phyloP scores from a whole-genome alignment of 345 rosid species.

The Psidium friedrichsthalianum region DNA sequence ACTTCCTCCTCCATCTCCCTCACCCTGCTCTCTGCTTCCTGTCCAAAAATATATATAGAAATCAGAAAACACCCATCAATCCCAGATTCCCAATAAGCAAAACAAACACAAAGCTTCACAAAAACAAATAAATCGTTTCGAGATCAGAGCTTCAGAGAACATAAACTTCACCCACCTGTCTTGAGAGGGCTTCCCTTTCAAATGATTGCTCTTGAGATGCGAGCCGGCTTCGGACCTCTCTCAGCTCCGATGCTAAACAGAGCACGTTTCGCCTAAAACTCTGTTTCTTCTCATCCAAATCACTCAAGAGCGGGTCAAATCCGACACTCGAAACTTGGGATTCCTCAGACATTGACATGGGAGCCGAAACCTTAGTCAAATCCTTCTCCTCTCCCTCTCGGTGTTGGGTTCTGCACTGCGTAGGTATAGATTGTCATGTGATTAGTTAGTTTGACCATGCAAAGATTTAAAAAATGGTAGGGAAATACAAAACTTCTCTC shows the following conservation, averaged over 20 bases:
- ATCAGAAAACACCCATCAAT: slow-evolving; percentile 18
- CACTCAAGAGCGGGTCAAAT: slow-evolving; percentile 75
- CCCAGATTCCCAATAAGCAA: neutral
- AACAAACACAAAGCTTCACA: neutral
- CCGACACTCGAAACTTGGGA: slow-evolving; percentile 19
- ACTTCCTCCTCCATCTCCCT: slow-evolving; percentile 57
- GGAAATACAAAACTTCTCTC: neutral
- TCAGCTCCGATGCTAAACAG: slow-evolving; percentile 78
- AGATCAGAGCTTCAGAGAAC: neutral
- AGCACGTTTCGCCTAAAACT: slow-evolving; percentile 73
- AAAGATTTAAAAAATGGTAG: neutral
- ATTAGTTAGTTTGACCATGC: slow-evolving; percentile 1
- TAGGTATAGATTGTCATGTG: neutral
- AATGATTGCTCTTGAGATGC: slow-evolving; percentile 54
- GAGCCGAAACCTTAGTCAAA: neutral
- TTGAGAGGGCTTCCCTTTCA: slow-evolving; percentile 54
- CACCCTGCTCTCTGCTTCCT: slow-evolving; percentile 81
- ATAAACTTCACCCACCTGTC: slow-evolving; percentile 45
- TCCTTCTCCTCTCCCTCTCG: neutral
- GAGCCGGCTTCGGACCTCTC: slow-evolving; percentile 65
- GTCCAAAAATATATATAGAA: neutral
- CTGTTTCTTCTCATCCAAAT: slow-evolving; percentile 85
- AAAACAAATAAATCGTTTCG: neutral
- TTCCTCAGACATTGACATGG: slow-evolving; percentile 30
- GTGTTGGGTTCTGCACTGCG: neutral